Evolutionary conservation across 345 rosid species (phyloP).

Genomic region (Kernera saxatilis): DNA sequence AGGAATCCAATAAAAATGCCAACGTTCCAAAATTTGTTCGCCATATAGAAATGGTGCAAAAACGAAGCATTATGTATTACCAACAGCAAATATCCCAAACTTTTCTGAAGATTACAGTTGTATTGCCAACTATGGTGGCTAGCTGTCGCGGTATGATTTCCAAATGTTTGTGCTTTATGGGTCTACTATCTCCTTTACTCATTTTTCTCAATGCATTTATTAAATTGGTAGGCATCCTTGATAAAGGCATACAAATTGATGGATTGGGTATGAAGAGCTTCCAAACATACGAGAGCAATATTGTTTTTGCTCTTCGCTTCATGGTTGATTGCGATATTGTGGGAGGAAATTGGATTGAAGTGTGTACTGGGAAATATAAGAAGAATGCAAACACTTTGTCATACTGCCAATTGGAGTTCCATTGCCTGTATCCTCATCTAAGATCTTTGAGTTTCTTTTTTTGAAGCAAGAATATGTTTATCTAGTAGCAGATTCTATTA

Average conservation of each 20-base stretch:
- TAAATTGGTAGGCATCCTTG: slow-evolving; percentile 70
- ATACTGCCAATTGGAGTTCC: slow-evolving; percentile 82
- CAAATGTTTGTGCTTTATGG: slow-evolving; percentile 5
- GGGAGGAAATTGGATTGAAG: slow-evolving; percentile 99
- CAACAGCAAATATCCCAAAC: slow-evolving; percentile 75
- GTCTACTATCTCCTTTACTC: background rate
- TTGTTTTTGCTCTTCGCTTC: slow-evolving; percentile 90
- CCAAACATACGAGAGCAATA: slow-evolving; percentile 92
- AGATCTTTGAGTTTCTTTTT: background rate
- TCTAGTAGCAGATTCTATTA: background rate
- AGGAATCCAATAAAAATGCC: slow-evolving; percentile 58
- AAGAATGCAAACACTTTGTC: slow-evolving; percentile 59
- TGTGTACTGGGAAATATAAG: slow-evolving; percentile 75
- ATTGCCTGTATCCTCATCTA: slow-evolving; percentile 82
- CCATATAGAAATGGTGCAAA: slow-evolving; percentile 67
- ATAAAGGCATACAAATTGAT: slow-evolving; percentile 89
- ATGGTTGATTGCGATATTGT: slow-evolving; percentile 85
- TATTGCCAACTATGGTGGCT: slow-evolving; percentile 90
- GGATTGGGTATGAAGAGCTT: slow-evolving; percentile 90
- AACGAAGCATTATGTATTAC: slow-evolving; percentile 86
- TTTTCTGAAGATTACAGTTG: slow-evolving; percentile 86
- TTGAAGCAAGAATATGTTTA: slow-evolving; percentile 1
- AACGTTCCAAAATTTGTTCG: slow-evolving; percentile 56
- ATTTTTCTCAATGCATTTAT: background rate
- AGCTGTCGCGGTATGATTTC: slow-evolving; percentile 69